phyloP scores from a whole-genome alignment of 768 basidiomycete genomes.

The Lentinula sp. region DNA sequence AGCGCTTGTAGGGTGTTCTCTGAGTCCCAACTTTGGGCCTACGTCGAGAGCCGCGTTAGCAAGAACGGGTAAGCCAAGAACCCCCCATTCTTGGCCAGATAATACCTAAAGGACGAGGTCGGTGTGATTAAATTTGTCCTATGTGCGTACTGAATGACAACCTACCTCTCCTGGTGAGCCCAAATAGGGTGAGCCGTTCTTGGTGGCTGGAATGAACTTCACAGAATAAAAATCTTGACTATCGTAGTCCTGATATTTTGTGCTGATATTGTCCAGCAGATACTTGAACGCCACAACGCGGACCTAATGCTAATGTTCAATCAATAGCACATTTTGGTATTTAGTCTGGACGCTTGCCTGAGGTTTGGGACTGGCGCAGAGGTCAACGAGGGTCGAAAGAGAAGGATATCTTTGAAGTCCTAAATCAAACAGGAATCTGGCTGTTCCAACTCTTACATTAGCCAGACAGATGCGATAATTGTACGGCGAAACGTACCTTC shows the following conservation, averaged over 20 bases:
- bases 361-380: slow-evolving; percentile 57
- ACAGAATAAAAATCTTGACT: slow-evolving; percentile 48
- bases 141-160: neutral
- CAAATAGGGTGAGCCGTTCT: slow-evolving; percentile 44
- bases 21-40: slow-evolving; percentile 58
- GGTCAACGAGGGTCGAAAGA: slow-evolving; percentile 53
- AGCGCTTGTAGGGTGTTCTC: slow-evolving; percentile 59
- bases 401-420: slow-evolving; percentile 68
- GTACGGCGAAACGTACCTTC: slow-evolving; percentile 55
- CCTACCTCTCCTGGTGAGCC: slow-evolving; percentile 63
- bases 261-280: slow-evolving; percentile 66
- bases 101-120: slow-evolving; percentile 48
- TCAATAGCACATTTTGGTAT: neutral
- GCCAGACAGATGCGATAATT: neutral
- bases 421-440: slow-evolving; percentile 71
- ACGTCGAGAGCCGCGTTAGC: slow-evolving; percentile 47
- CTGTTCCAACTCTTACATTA: slow-evolving; percentile 30
- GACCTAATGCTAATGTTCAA: slow-evolving; percentile 20
- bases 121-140: neutral
- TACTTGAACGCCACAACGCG: slow-evolving; percentile 72
- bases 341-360: slow-evolving; percentile 17
- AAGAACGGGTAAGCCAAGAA: slow-evolving; percentile 72
- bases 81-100: slow-evolving; percentile 57
- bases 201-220: slow-evolving; percentile 75
- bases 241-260: slow-evolving; percentile 55